Evolutionary conservation across 2,329 filamentous ascomycete genomes (phyloP).

Genomic region (Polychaeton citri): DNA sequence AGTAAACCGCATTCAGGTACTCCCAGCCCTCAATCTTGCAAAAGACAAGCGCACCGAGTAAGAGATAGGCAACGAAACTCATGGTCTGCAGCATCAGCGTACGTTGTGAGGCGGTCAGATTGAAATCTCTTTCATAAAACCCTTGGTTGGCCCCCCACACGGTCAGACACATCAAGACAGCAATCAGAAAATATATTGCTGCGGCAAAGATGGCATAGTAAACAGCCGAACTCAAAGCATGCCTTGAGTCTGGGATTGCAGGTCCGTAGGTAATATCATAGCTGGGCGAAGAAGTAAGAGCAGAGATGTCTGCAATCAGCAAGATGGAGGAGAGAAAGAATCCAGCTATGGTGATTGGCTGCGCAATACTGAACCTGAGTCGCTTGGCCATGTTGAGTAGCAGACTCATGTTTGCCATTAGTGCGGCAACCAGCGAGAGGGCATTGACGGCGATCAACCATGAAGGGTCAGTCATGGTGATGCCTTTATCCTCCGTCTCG

Average conservation of each 20-base stretch:
- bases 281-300: constrained; percentile 29
- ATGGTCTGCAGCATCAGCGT: constrained; percentile 43
- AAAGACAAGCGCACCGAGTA: constrained; percentile 34
- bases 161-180: constrained; percentile 41
- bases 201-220: constrained; percentile 49
- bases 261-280: constrained; percentile 28
- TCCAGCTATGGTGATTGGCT: constrained; percentile 48
- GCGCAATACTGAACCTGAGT: constrained; percentile 41
- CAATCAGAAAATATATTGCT: constrained; percentile 42
- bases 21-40: constrained; percentile 39
- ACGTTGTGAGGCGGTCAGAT: constrained; percentile 41
- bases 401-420: constrained; percentile 41
- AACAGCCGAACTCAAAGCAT: constrained; percentile 42
- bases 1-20: constrained; percentile 42
- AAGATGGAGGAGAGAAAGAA: constrained; percentile 42
- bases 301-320: constrained; percentile 38
- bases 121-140: constrained; percentile 43
- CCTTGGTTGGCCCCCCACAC: constrained; percentile 41
- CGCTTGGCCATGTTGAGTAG: constrained; percentile 47
- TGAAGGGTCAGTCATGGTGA: constrained; percentile 37
- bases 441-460: constrained; percentile 43
- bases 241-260: constrained; percentile 18
- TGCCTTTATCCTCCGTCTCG: constrained; percentile 29
- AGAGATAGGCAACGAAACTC: constrained; percentile 33
- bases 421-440: constrained; percentile 39